Conservation (phyloP, 2,329 filamentous ascomycete genomes). For the Beauveria varroae region DNA sequence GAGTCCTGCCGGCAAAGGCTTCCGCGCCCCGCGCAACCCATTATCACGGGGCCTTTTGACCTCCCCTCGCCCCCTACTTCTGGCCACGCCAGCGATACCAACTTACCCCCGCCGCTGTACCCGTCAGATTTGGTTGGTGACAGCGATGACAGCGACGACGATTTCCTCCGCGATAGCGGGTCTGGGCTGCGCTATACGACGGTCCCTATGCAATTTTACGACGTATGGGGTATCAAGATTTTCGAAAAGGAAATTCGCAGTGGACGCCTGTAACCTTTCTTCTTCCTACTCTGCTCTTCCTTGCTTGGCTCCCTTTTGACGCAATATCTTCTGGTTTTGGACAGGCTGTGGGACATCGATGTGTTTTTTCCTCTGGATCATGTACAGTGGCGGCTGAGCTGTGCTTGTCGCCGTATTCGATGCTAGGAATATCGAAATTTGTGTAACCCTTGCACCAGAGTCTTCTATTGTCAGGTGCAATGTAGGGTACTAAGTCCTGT, state of each 20-base stretch:
- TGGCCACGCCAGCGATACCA: constrained; percentile 16
- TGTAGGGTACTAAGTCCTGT: not conserved
- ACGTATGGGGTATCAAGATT: constrained; percentile 43
- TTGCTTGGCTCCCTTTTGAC: not conserved
- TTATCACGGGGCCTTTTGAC: not conserved
- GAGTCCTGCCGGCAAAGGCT: constrained; percentile 17
- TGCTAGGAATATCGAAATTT: not conserved
- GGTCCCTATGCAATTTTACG: constrained; percentile 30
- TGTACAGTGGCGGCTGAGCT: not conserved
- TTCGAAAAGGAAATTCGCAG: constrained; percentile 50
- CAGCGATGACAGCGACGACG: constrained; percentile 29
- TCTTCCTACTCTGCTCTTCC: not conserved
- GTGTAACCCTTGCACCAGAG: not conserved
- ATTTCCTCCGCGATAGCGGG: constrained; percentile 24
- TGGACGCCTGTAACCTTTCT: constrained; percentile 20
- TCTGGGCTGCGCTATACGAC: constrained; percentile 29
- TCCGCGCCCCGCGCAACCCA: constrained; percentile 17
- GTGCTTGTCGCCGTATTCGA: not conserved
- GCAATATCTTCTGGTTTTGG: not conserved
- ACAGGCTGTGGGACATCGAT: not conserved
- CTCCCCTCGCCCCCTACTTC: not conserved
- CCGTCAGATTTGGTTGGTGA: constrained; percentile 22
- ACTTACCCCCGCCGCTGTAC: constrained; percentile 23
- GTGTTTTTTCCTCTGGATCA: not conserved
- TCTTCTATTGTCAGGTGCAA: not conserved